Percentiles rank a stretch among this genome's conserved stretches.
These are phyloP conservation scores for Rhizophagus sp. DNA, from an alignment of 192 early-diverging fungal species.

Conservation along the genomic window DNA sequence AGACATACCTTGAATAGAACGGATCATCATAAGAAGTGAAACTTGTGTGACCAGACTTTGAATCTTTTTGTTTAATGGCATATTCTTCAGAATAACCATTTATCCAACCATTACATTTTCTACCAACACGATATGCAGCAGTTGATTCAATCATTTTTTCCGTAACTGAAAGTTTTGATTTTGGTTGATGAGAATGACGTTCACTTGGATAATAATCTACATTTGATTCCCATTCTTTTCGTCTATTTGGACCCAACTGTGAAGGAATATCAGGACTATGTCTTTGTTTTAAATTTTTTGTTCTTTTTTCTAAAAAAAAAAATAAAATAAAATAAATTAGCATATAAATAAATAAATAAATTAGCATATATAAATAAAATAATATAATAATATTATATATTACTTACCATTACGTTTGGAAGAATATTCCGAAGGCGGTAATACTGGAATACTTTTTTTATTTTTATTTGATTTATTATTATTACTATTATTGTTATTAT, in stretches of 20 bases:
- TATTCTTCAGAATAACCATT: slow-evolving; percentile 14
- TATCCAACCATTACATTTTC: slow-evolving; percentile 7
- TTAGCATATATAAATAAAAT: no score
- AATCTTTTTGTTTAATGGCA: neutral
- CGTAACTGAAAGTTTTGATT: neutral
- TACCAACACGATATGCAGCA: neutral
- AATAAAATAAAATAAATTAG: neutral
- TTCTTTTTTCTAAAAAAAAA: neutral
- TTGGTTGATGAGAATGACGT: neutral
- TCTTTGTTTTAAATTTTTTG: neutral
- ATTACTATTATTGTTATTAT: neutral
- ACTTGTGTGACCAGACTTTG: neutral
- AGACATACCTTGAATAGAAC: neutral
- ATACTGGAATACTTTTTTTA: neutral
- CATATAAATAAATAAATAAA: neutral
- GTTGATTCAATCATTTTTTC: slow-evolving; percentile 11
- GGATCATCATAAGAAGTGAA: neutral
- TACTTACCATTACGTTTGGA: neutral
- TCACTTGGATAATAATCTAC: slow-evolving; percentile 2
- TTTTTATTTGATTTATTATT: neutral
- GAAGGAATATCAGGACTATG: neutral
- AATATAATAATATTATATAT: no score
- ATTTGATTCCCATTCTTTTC: neutral
- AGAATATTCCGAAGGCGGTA: neutral
- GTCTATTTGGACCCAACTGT: neutral